Conservation (phyloP, 1,284 basidiomycete species). For the Blastosporella zonata region DNA sequence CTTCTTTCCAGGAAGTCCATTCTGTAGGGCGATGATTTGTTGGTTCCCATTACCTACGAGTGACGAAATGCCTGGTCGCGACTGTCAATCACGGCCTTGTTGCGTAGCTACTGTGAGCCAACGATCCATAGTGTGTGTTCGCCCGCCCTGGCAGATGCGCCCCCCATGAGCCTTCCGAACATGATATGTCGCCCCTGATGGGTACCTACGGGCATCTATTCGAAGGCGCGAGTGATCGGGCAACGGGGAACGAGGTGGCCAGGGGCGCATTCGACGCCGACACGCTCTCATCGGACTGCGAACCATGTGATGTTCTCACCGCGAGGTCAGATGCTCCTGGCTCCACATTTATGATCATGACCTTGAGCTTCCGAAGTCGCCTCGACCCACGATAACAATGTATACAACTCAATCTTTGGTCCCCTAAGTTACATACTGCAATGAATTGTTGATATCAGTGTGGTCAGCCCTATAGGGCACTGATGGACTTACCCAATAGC, state of each 20-base stretch:
- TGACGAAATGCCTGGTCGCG: not conserved
- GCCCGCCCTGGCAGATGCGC: no score
- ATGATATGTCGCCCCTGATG: not conserved
- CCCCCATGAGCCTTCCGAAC: not conserved
- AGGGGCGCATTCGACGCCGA: constrained; percentile 13
- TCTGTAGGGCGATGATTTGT: not conserved
- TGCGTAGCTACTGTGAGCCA: not conserved
- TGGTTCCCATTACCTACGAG: not conserved
- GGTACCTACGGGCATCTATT: not conserved
- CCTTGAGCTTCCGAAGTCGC: constrained; percentile 5
- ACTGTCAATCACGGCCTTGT: not conserved
- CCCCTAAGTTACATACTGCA: constrained; percentile 5
- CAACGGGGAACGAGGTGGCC: constrained; percentile 14
- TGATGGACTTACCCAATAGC: constrained; percentile 53
- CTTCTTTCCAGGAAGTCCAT: not conserved
- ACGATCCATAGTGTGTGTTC: not conserved
- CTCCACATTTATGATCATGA: constrained; percentile 8
- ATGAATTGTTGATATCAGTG: not conserved
- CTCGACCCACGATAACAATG: not conserved
- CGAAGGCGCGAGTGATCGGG: constrained; percentile 11
- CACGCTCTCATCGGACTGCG: constrained; percentile 15
- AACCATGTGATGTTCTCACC: constrained; percentile 11
- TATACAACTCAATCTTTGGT: not conserved
- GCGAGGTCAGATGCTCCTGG: constrained; percentile 10
- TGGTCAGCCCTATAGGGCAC: no score